Conservation (phyloP, 2,329 filamentous ascomycete genomes). For the Plectosphaerella cucumerina region DNA sequence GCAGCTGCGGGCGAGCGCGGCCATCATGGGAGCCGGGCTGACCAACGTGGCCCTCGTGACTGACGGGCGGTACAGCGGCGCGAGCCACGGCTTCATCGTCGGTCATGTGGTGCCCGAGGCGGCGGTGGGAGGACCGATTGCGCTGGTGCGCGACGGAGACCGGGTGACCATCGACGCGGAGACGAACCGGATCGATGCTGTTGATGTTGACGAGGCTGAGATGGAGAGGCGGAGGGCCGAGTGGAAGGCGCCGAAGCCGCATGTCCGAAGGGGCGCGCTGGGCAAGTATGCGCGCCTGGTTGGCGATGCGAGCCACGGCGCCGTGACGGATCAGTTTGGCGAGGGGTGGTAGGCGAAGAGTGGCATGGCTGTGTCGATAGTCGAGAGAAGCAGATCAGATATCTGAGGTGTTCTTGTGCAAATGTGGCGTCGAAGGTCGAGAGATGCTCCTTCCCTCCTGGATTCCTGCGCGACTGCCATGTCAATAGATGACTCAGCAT, state of each 20-base stretch:
- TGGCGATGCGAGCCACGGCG: slow-evolving; percentile 86
- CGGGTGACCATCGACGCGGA: slow-evolving; percentile 82
- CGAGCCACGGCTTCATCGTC: slow-evolving; percentile 88
- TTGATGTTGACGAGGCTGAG: slow-evolving; percentile 65
- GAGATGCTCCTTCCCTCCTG: too few relatives aligned
- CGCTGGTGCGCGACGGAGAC: slow-evolving; percentile 76
- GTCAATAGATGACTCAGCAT: too few relatives aligned
- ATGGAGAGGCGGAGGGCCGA: slow-evolving; percentile 56
- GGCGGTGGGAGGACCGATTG: slow-evolving; percentile 83
- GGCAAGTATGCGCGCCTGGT: slow-evolving; percentile 89
- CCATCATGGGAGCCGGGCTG: slow-evolving; percentile 88
- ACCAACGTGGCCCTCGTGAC: slow-evolving; percentile 88
- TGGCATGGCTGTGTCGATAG: too few relatives aligned
- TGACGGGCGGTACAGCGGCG: slow-evolving; percentile 85
- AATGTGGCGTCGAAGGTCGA: too few relatives aligned
- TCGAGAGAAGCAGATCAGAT: too few relatives aligned
- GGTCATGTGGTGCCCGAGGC: slow-evolving; percentile 92
- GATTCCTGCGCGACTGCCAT: too few relatives aligned
- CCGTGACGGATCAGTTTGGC: slow-evolving; percentile 67
- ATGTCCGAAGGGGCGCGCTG: slow-evolving; percentile 76
- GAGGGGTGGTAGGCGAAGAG: slow-evolving; percentile 13
- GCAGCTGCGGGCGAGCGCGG: slow-evolving; percentile 81
- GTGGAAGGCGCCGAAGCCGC: slow-evolving; percentile 69
- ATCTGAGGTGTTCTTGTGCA: too few relatives aligned
- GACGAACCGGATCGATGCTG: slow-evolving; percentile 65